A percentile compares a stretch with the other conserved stretches of the same genome.
Evolutionary conservation across 768 basidiomycete genomes (phyloP).

Genomic region (Lactifluus pinguis): DNA sequence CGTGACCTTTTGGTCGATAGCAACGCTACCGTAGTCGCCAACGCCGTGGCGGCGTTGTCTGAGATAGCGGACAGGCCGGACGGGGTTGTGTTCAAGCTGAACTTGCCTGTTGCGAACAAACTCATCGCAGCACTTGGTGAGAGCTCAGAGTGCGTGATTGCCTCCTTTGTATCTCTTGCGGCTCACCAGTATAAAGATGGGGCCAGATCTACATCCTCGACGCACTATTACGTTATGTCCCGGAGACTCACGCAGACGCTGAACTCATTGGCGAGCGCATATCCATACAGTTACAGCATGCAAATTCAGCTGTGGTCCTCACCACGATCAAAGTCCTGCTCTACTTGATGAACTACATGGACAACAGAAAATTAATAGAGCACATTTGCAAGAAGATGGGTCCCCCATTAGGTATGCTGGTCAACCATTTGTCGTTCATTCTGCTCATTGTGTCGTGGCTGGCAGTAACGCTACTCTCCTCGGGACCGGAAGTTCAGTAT

Average conservation of each 20-base stretch:
- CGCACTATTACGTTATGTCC: slow-evolving; percentile 88
- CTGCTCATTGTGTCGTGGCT: not conserved
- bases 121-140: slow-evolving; percentile 85
- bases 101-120: slow-evolving; percentile 80
- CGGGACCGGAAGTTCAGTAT: slow-evolving; percentile 98
- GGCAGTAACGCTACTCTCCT: slow-evolving; percentile 81
- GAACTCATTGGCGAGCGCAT: slow-evolving; percentile 95
- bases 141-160: slow-evolving; percentile 82
- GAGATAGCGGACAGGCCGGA: slow-evolving; percentile 95
- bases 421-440: not conserved
- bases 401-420: slow-evolving; percentile 73
- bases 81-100: slow-evolving; percentile 87
- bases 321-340: slow-evolving; percentile 95
- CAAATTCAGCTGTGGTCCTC: slow-evolving; percentile 98
- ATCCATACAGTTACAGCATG: slow-evolving; percentile 87
- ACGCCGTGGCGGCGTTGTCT: slow-evolving; percentile 92
- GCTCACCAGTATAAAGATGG: slow-evolving; percentile 56
- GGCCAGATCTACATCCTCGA: slow-evolving; percentile 98
- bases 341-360: slow-evolving; percentile 99
- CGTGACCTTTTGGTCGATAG: slow-evolving; percentile 86
- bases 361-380: slow-evolving; percentile 75
- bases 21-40: slow-evolving; percentile 96
- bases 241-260: slow-evolving; percentile 78
- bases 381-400: slow-evolving; percentile 97
- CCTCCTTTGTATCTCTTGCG: not conserved